Evolutionary conservation across 2,329 filamentous ascomycete species (phyloP).

Genomic region (Clarireedia sp.): DNA sequence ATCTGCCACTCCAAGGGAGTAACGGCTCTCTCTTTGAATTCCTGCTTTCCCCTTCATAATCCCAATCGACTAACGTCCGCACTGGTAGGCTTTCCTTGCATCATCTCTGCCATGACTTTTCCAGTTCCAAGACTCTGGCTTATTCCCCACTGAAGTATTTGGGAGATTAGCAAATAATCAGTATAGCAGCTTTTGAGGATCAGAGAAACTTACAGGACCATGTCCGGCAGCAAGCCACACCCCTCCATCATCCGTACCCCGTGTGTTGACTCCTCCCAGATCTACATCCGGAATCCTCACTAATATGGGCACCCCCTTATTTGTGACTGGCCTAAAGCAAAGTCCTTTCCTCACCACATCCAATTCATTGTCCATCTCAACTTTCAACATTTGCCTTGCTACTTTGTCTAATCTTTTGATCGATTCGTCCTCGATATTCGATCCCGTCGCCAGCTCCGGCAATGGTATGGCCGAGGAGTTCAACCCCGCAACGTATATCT

Average conservation of each 20-base stretch:
- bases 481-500: conserved; percentile 67
- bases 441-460: conserved; percentile 46
- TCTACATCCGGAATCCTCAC: conserved; percentile 46
- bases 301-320: conserved; percentile 56
- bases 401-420: conserved; percentile 43
- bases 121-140: conserved; percentile 59
- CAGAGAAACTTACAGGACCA: conserved; percentile 40
- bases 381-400: conserved; percentile 41
- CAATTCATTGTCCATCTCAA: conserved; percentile 41
- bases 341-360: conserved; percentile 57
- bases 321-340: conserved; percentile 66
- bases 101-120: conserved; percentile 61
- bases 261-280: conserved; percentile 42
- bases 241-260: conserved; percentile 42
- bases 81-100: conserved; percentile 49
- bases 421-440: conserved; percentile 38
- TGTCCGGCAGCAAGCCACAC: conserved; percentile 67
- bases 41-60: conserved; percentile 15
- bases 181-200: no score
- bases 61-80: conserved; percentile 50
- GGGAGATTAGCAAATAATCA: no score
- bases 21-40: no score
- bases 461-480: conserved; percentile 55
- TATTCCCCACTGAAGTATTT: conserved; percentile 51
- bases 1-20: no score